A percentile compares a stretch with the other conserved stretches of the same genome.
Conservation (phyloP, 2,329 filamentous ascomycete species). For the Onygenales sp. region DNA sequence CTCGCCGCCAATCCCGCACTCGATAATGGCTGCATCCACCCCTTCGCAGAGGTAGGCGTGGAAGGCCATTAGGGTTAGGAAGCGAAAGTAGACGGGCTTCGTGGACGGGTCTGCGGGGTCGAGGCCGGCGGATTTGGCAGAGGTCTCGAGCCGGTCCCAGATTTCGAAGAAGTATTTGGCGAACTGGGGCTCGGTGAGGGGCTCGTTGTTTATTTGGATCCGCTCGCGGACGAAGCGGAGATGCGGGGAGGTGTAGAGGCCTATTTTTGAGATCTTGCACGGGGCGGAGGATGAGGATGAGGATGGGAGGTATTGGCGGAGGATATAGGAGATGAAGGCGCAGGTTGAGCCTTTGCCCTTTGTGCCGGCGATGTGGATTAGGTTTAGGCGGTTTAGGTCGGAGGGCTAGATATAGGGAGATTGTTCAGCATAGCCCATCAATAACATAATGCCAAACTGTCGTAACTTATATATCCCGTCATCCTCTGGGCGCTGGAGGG, state of each 20-base stretch:
- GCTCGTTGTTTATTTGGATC: slow-evolving; percentile 67
- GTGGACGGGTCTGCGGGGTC: slow-evolving; percentile 43
- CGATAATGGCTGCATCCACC: slow-evolving; percentile 70
- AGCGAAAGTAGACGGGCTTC: slow-evolving; percentile 90
- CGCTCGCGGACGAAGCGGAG: slow-evolving; percentile 74
- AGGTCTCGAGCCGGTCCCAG: slow-evolving; percentile 59
- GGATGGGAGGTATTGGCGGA: slow-evolving; percentile 51
- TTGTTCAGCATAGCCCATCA: too few species aligned
- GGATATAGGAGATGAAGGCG: slow-evolving; percentile 70
- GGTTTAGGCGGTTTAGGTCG: slow-evolving; percentile 50
- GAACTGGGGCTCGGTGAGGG: slow-evolving; percentile 60
- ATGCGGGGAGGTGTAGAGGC: slow-evolving; percentile 80
- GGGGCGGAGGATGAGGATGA: slow-evolving; percentile 17
- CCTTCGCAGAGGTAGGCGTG: slow-evolving; percentile 71
- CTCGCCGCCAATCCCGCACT: slow-evolving; percentile 91
- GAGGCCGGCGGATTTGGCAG: slow-evolving; percentile 42
- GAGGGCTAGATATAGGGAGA: slow-evolving; percentile 39
- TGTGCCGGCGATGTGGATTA: slow-evolving; percentile 81
- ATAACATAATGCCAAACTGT: too few species aligned
- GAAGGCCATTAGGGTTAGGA: slow-evolving; percentile 78
- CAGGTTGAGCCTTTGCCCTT: slow-evolving; percentile 91
- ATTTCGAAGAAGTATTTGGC: slow-evolving; percentile 72
- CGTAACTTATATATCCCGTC: not conserved
- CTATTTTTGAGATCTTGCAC: slow-evolving; percentile 47
- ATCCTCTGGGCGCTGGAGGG: not conserved